Conservation (phyloP, 495 filamentous ascomycete genomes). For the Glonium stellatum region DNA sequence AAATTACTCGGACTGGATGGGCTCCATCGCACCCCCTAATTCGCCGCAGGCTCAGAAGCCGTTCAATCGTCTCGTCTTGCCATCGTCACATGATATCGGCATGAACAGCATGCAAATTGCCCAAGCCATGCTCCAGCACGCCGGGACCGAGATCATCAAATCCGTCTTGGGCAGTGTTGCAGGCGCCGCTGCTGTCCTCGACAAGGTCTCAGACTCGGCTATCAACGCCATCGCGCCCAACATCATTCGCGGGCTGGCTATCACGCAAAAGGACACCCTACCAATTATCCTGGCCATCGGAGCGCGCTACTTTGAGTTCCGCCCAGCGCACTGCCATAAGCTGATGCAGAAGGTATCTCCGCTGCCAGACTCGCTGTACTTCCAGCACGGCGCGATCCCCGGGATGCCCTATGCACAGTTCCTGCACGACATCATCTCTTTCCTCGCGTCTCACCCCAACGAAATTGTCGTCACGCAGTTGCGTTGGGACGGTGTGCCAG, state of each 20-base stretch:
- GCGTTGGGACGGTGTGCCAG: constrained; percentile 48
- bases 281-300: constrained; percentile 43
- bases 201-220: constrained; percentile 19
- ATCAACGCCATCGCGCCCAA: constrained; percentile 37
- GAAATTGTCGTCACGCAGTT: constrained; percentile 49
- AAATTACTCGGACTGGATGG: constrained; percentile 44
- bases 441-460: constrained; percentile 39
- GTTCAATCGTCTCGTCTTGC: constrained; percentile 44
- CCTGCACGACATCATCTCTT: constrained; percentile 40
- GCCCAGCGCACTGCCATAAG: constrained; percentile 44
- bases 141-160: constrained; percentile 37
- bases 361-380: constrained; percentile 45
- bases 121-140: constrained; percentile 36
- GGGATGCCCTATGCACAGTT: constrained; percentile 48
- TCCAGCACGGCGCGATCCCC: constrained; percentile 49
- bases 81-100: constrained; percentile 45
- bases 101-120: constrained; percentile 50
- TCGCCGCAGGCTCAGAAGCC: constrained; percentile 40
- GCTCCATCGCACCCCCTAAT: constrained; percentile 38
- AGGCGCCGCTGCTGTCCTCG: constrained; percentile 10
- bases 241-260: constrained; percentile 46
- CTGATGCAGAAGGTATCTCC: constrained; percentile 33
- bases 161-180: constrained; percentile 32
- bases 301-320: constrained; percentile 51
- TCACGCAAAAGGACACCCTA: constrained; percentile 49